These are phyloP conservation scores for Lepidium didymum DNA, from an alignment of 345 rosid species.

Conservation along the genomic window DNA sequence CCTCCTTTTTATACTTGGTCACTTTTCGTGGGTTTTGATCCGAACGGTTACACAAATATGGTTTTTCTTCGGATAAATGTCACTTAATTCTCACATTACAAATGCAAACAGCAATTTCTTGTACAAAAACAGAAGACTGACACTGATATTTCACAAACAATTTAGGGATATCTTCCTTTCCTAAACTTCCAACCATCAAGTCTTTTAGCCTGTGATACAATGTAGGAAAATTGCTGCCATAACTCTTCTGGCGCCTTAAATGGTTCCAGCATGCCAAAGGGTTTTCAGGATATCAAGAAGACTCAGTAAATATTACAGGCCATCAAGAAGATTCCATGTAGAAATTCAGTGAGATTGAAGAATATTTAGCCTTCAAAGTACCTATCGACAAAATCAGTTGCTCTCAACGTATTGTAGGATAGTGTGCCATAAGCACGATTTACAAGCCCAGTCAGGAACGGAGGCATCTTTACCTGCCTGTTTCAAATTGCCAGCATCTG, in stretches of 20 bases:
- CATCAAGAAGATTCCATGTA: not conserved
- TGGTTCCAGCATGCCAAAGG: constrained; percentile 67
- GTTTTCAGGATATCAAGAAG: constrained; percentile 69
- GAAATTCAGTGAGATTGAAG: not conserved
- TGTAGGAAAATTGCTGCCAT: constrained; percentile 61
- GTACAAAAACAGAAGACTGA: constrained; percentile 66
- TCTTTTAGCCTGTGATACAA: constrained; percentile 36
- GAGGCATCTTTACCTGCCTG: constrained; percentile 31
- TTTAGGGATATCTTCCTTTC: constrained; percentile 37
- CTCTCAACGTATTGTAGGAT: constrained; percentile 46
- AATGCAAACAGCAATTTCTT: constrained; percentile 54
- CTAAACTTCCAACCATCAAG: constrained; percentile 32
- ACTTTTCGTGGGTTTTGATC: constrained; percentile 25
- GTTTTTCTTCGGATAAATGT: too few relatives aligned
- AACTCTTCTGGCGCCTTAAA: constrained; percentile 47
- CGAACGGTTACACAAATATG: constrained; percentile 32
- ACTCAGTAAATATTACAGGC: constrained; percentile 30
- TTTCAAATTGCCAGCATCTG: constrained; percentile 29
- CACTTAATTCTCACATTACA: not conserved
- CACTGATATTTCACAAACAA: constrained; percentile 51
- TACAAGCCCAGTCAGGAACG: constrained; percentile 25
- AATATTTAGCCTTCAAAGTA: constrained; percentile 21
- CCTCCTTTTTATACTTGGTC: not conserved
- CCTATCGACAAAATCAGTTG: constrained; percentile 62
- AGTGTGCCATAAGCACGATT: constrained; percentile 42